phyloP scores from a whole-genome alignment of 768 basidiomycete genomes.

The Leccinum subtestaceum region DNA sequence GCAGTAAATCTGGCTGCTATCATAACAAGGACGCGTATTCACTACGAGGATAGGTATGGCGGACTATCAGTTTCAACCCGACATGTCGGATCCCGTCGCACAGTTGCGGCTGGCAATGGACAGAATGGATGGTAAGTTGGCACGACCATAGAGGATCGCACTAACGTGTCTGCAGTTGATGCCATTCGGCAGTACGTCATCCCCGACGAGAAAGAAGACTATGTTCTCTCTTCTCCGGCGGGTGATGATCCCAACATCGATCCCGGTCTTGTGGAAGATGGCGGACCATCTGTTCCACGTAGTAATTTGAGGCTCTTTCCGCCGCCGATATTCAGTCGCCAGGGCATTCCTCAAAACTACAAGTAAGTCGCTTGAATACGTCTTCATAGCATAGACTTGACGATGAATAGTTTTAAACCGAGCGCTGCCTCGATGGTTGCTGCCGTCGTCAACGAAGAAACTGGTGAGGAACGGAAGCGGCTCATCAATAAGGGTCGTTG shows the following conservation, averaged over 20 bases:
- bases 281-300: conserved; percentile 24
- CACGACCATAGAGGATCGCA: neutral
- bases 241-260: conserved; percentile 48
- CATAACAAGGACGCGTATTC: neutral
- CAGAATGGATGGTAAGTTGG: conserved; percentile 70
- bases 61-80: conserved; percentile 87
- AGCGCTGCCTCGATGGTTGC: conserved; percentile 73
- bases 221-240: conserved; percentile 35
- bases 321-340: conserved; percentile 85
- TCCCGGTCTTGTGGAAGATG: conserved; percentile 36
- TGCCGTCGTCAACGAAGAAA: conserved; percentile 65
- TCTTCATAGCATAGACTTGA: neutral
- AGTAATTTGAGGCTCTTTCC: conserved; percentile 79
- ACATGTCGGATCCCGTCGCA: conserved; percentile 65
- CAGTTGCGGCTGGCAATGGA: conserved; percentile 73
- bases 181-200: conserved; percentile 69
- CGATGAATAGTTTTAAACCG: conserved; percentile 60
- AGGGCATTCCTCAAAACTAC: conserved; percentile 76
- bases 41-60: conserved; percentile 69
- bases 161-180: conserved; percentile 50
- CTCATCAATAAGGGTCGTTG: conserved; percentile 86
- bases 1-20: conserved; percentile 57
- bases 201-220: conserved; percentile 66
- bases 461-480: conserved; percentile 77
- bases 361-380: conserved; percentile 45